These are phyloP conservation scores for Pichia exigua DNA, from an alignment of 805 yeast genomes.

Conservation along the genomic window DNA sequence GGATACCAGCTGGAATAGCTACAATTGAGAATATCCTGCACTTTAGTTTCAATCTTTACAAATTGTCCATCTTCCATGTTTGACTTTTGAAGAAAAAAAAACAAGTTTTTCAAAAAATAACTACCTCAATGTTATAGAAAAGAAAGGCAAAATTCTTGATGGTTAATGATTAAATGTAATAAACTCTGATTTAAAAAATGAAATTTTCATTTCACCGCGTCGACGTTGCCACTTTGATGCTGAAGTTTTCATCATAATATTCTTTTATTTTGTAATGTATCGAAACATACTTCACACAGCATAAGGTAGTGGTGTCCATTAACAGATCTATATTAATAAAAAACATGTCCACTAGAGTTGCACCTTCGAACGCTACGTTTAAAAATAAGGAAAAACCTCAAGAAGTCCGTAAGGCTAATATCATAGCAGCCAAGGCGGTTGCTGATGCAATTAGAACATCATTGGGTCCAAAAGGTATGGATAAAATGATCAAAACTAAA, in stretches of 20 bases:
- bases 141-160: too few relatives aligned
- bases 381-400: conserved; percentile 91
- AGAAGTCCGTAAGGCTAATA: conserved; percentile 84
- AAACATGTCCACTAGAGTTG: conserved; percentile 10
- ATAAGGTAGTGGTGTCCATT: neutral
- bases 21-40: conserved; percentile 42
- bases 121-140: too few relatives aligned
- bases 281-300: neutral
- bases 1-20: conserved; percentile 55
- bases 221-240: neutral
- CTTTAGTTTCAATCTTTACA: conserved; percentile 22
- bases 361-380: conserved; percentile 63
- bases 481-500: conserved; percentile 94
- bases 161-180: too few relatives aligned
- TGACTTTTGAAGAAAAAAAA: neutral
- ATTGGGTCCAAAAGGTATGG: conserved; percentile 99
- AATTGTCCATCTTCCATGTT: conserved; percentile 14
- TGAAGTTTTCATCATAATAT: neutral
- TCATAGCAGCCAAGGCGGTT: conserved; percentile 88
- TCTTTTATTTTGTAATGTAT: neutral
- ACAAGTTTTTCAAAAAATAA: too few relatives aligned
- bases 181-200: neutral
- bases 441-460: conserved; percentile 94
- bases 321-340: too few relatives aligned
- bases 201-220: neutral